Evolutionary conservation across 192 early-diverging fungal genomes (phyloP).

Genomic region (Chytriomyces hyalinus): DNA sequence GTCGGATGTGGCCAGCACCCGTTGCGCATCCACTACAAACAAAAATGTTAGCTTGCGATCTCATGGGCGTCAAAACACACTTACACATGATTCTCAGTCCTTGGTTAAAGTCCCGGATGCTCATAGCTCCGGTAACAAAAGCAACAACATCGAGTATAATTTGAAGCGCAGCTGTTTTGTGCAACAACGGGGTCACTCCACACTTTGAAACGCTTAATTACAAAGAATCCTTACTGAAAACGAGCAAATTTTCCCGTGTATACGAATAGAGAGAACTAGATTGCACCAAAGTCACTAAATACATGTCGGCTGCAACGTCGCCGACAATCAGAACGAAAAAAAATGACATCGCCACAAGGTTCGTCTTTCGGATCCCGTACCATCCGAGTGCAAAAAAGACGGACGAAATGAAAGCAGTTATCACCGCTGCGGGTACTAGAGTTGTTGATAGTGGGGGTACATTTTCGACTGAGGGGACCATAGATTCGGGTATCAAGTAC

Average conservation of each 20-base stretch:
- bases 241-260: slow-evolving; percentile 28
- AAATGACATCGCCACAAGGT: slow-evolving; percentile 26
- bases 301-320: slow-evolving; percentile 36
- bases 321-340: slow-evolving; percentile 36
- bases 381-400: slow-evolving; percentile 30
- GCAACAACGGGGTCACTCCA: not conserved
- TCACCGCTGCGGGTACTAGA: slow-evolving; percentile 19
- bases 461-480: slow-evolving; percentile 27
- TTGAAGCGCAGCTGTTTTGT: slow-evolving; percentile 32
- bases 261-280: not conserved
- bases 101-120: slow-evolving; percentile 37
- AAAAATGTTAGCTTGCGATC: not conserved
- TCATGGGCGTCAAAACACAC: not conserved
- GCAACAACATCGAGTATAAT: slow-evolving; percentile 34
- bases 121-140: slow-evolving; percentile 23
- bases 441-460: not conserved
- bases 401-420: not conserved
- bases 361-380: slow-evolving; percentile 35
- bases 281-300: slow-evolving; percentile 15
- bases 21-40: slow-evolving; percentile 18
- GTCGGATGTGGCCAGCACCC: slow-evolving; percentile 6
- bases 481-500: slow-evolving; percentile 31
- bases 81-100: slow-evolving; percentile 42
- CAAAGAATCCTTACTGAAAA: slow-evolving; percentile 32
- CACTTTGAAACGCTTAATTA: not conserved